Base-by-base conservation (phyloP, 768 basidiomycete genomes). In the Mycena filopes region DNA sequence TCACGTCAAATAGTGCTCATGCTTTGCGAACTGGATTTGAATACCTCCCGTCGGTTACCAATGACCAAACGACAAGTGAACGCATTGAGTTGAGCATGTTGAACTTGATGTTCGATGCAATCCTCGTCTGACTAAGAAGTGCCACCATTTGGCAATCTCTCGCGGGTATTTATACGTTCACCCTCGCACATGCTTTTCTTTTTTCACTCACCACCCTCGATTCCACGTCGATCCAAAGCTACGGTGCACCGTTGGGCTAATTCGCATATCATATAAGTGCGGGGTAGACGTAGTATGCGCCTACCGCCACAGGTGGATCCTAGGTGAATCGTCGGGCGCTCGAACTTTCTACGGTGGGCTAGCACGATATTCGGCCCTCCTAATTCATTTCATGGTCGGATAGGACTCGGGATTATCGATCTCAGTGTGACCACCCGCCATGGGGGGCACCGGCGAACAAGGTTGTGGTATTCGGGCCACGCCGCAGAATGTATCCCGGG, bases 271-370 rank as follows among this genome's bases (percentile, higher is more conserved):
- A 53, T 51, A 36, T 21, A 42, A 26, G 26, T 25, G 26, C 16
- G 29, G 31, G 41, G n/a, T 62, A 13, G n/a, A n/a, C 61, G 13
- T 49, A 50, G 50, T 63, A 63, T 55, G 29, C 10, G 40, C 54
- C 26, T 38, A 47, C 46, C 54, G 54, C 61, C 54, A 55, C 61
- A 63, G 53, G 62, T 55, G 53, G 60, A 63, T 63, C 61, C 21
- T 55, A 42, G 61, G 54, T 11, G 48, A 63, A 56, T 50, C 55
- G 55, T 63, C 55, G 55, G 45, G 29, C 38, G 28, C 48, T 25
- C 25, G 38, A 41, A 28, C 53, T 41, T 54, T 54, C 53, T 54
- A 21, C 51, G 38, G 36, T 40, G 40, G 36, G 53, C 54, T 55
- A 43, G 54, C 41, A 12, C 21, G 54, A 55, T 55, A 43, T 61